A percentile compares a stretch with the other conserved stretches of the same genome.
phyloP scores from a whole-genome alignment of 345 rosid species.

The Euclidium syriacum region DNA sequence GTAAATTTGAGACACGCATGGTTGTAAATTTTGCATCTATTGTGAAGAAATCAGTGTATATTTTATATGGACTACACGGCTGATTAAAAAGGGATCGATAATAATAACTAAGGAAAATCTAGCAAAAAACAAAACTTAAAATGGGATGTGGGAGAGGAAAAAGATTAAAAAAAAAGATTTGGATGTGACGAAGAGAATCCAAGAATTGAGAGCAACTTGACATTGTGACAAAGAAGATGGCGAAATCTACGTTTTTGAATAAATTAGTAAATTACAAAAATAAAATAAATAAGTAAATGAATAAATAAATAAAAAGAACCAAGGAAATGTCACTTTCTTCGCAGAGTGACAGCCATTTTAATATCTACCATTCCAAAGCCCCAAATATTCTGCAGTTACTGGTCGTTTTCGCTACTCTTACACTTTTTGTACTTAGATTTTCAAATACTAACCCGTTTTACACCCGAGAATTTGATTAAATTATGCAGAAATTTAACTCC shows the following conservation, averaged over 20 bases:
- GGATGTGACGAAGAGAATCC: slow-evolving; percentile 27
- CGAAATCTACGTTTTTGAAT: slow-evolving; percentile 26
- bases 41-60: neutral
- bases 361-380: slow-evolving; percentile 15
- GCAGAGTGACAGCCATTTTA: slow-evolving; percentile 20
- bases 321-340: slow-evolving; percentile 34
- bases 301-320: neutral
- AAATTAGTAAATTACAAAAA: neutral
- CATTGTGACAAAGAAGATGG: slow-evolving; percentile 31
- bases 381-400: slow-evolving; percentile 33
- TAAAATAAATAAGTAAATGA: neutral
- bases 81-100: neutral
- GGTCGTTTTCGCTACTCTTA: slow-evolving; percentile 22
- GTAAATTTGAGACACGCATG: neutral
- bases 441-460: neutral
- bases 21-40: neutral
- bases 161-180: neutral
- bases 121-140: neutral
- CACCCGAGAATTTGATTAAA: neutral
- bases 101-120: neutral
- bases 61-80: neutral
- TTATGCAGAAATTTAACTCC: no score
- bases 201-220: slow-evolving; percentile 29
- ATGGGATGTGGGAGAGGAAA: slow-evolving; percentile 1
- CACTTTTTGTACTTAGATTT: neutral